Base-by-base conservation (phyloP, 768 basidiomycete genomes). In the Agaricus sinodeliciosus region DNA sequence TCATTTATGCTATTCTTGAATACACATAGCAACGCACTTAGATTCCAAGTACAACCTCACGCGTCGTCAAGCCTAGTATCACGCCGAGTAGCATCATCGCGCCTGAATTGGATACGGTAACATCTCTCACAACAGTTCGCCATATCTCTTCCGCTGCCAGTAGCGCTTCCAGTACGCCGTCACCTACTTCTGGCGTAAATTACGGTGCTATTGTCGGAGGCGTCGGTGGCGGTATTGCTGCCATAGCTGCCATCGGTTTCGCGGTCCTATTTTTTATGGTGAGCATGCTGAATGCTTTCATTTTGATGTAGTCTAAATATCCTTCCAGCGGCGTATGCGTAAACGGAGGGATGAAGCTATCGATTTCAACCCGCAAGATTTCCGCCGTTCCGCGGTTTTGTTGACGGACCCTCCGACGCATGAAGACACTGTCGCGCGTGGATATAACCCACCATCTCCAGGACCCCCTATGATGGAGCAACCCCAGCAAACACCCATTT, bases 341-440 rank as follows among this genome's bases (percentile, higher is more conserved):
- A 69, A 70, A 57, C 70, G 67, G 16, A 69, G 69, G 25, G 43
- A 46, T 0, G 73, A 75, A 25, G 49, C 48, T 12, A 61, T 65
- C 43, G 66, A 61, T 16, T 89, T 86, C 65, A 74, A 80, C 56
- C 66, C 82, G 1, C 64, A 68, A 41, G 75, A 75, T 9, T 86
- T 86, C 74, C 77, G 79, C 48, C 80, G 82, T 48, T 87, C 86
- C 12, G 79, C 77, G n/a, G 62, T 82, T 13, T 64, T 86, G 19
- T 67, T 82, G 19, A 70, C 80, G 43, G 84, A 85, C 57, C 73
- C 77, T n/a, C 69, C 68, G 25, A 69, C 69, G 4, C 70, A 69
- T 42, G 68, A 71, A 42, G 72, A 72, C 51, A 68, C 64, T 42
- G 62, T 69, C 49, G 67, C 67, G 18, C 67, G 66, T 26, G 72